Conservation (phyloP, 345 rosid species). For the Lepidium didymum region DNA sequence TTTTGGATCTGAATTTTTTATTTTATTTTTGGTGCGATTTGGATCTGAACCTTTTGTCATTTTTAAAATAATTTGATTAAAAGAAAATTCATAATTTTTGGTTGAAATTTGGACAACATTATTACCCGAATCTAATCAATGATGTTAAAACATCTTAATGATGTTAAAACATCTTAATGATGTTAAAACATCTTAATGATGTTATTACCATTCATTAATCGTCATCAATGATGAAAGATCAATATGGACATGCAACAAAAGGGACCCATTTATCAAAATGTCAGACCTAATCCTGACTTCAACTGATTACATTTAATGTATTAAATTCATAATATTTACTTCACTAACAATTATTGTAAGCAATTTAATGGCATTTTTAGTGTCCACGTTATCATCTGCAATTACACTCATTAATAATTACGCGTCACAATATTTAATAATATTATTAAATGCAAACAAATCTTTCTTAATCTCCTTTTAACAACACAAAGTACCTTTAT, state of each 20-base stretch:
- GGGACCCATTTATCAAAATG: constrained; percentile 16
- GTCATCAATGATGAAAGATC: not conserved
- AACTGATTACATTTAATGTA: constrained; percentile 1
- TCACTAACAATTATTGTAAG: constrained; percentile 20
- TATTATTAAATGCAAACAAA: not conserved
- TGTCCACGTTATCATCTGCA: constrained; percentile 23
- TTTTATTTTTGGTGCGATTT: too few relatives aligned
- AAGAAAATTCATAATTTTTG: too few relatives aligned
- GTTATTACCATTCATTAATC: not conserved
- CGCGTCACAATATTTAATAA: not conserved
- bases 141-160: not conserved
- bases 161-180: not conserved
- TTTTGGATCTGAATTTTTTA: too few relatives aligned
- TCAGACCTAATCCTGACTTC: constrained; percentile 22
- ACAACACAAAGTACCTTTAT: not conserved
- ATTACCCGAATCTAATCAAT: too few relatives aligned
- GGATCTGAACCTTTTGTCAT: too few relatives aligned
- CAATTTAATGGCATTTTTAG: not conserved
- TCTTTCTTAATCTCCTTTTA: constrained; percentile 10
- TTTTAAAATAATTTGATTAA: too few relatives aligned
- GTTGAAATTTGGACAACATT: too few relatives aligned
- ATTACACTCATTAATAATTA: not conserved
- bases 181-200: not conserved
- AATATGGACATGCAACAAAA: not conserved
- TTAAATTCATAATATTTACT: constrained; percentile 16